A percentile compares a stretch with the other conserved stretches of the same genome.
Evolutionary conservation across 805 yeast species (phyloP).

Genomic region (Kurtzmaniella fragi): DNA sequence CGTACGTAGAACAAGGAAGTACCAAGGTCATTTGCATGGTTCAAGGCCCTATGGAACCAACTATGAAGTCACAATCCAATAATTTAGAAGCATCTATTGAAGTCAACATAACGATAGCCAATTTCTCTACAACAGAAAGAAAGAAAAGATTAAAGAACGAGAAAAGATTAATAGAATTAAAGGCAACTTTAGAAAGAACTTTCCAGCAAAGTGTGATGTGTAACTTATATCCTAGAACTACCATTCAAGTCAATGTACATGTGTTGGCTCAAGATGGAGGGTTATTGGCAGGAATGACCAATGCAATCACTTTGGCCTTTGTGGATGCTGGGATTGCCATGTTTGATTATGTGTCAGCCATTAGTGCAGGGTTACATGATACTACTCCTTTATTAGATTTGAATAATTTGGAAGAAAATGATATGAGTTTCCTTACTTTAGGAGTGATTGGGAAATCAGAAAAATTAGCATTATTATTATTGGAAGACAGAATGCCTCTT

Average conservation of each 20-base stretch:
- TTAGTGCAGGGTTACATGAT: constrained; percentile 76
- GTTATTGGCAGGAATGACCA: constrained; percentile 68
- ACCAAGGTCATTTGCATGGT: constrained; percentile 83
- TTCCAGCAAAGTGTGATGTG: constrained; percentile 70
- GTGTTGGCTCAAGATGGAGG: constrained; percentile 92
- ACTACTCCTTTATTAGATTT: constrained; percentile 75
- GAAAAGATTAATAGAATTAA: constrained; percentile 61
- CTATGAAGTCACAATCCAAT: constrained; percentile 45
- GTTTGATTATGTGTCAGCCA: constrained; percentile 83
- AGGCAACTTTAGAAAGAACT: constrained; percentile 62
- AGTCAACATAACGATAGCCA: constrained; percentile 67
- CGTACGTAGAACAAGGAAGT: constrained; percentile 88
- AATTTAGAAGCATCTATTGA: constrained; percentile 52
- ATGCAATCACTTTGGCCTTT: constrained; percentile 83
- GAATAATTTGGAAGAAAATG: constrained; percentile 76
- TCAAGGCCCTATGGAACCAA: constrained; percentile 87
- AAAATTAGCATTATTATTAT: constrained; percentile 66
- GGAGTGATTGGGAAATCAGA: constrained; percentile 83
- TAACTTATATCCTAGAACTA: constrained; percentile 76
- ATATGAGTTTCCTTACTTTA: constrained; percentile 73
- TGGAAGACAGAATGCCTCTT: constrained; percentile 82
- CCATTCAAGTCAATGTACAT: constrained; percentile 68
- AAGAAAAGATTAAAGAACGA: constrained; percentile 67
- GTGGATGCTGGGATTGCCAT: constrained; percentile 94
- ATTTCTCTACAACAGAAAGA: constrained; percentile 75